A percentile compares a stretch with the other conserved stretches of the same genome.
These are phyloP conservation scores for Eutypa lata DNA, from an alignment of 2,329 filamentous ascomycete species.

Conservation along the genomic window DNA sequence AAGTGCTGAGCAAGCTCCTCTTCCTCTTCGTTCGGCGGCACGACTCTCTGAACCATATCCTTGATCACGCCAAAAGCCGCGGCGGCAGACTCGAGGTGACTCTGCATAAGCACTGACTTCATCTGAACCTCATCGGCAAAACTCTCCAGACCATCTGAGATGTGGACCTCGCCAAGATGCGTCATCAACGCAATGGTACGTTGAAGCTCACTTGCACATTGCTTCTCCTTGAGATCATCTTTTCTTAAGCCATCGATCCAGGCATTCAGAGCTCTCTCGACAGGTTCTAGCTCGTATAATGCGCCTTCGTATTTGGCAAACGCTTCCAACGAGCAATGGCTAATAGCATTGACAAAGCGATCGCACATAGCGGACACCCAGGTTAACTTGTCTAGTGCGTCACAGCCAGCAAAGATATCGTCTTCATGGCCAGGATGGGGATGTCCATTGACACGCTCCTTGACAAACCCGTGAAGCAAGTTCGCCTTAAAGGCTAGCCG, in stretches of 20 bases:
- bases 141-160: slow-evolving; percentile 65
- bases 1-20: slow-evolving; percentile 68
- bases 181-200: slow-evolving; percentile 81
- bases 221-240: slow-evolving; percentile 81
- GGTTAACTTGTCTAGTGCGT: slow-evolving; percentile 79
- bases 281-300: slow-evolving; percentile 82
- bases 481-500: slow-evolving; percentile 84
- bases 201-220: slow-evolving; percentile 77
- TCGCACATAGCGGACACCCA: slow-evolving; percentile 82
- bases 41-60: slow-evolving; percentile 62
- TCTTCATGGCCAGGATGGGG: slow-evolving; percentile 68
- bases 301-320: slow-evolving; percentile 79
- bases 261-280: slow-evolving; percentile 82
- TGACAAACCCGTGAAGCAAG: slow-evolving; percentile 73
- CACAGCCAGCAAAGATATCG: slow-evolving; percentile 74
- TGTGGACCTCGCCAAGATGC: slow-evolving; percentile 81
- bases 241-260: slow-evolving; percentile 83
- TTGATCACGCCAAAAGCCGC: slow-evolving; percentile 38
- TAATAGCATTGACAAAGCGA: slow-evolving; percentile 78
- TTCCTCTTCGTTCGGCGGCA: slow-evolving; percentile 57
- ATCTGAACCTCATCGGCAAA: slow-evolving; percentile 80
- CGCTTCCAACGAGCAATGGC: slow-evolving; percentile 70
- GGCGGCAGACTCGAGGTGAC: slow-evolving; percentile 75
- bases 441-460: slow-evolving; percentile 70
- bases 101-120: slow-evolving; percentile 72